Evolutionary conservation across 2,329 filamentous ascomycete species (phyloP).

Genomic region (Camptophora hylomeconis): DNA sequence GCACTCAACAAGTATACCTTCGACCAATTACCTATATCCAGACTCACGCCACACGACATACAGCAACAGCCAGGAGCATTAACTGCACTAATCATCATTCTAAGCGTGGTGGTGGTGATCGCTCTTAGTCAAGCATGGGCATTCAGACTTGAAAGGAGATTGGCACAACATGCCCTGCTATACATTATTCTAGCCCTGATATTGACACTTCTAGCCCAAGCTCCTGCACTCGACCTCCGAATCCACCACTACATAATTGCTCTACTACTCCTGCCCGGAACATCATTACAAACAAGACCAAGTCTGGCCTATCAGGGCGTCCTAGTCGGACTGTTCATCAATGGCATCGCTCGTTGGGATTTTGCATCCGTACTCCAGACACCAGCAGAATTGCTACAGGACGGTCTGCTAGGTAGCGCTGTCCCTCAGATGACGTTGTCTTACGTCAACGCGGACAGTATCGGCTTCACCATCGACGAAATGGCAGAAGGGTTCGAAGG

Average conservation of each 20-base stretch:
- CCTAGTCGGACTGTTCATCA: slow-evolving; percentile 48
- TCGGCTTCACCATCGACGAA: slow-evolving; percentile 5
- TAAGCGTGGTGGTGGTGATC: slow-evolving; percentile 37
- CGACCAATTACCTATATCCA: slow-evolving; percentile 48
- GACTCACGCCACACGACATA: slow-evolving; percentile 48
- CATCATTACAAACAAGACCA: slow-evolving; percentile 45
- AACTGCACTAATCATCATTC: slow-evolving; percentile 41
- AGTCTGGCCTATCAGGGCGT: slow-evolving; percentile 49
- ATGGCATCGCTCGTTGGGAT: slow-evolving; percentile 51
- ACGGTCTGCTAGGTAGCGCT: slow-evolving; percentile 11
- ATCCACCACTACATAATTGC: slow-evolving; percentile 53
- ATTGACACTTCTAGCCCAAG: slow-evolving; percentile 30
- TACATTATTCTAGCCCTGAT: slow-evolving; percentile 31
- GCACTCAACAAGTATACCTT: slow-evolving; percentile 52
- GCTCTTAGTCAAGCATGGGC: slow-evolving; percentile 43
- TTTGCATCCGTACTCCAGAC: slow-evolving; percentile 49
- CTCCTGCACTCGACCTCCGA: slow-evolving; percentile 46
- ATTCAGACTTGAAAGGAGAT: slow-evolving; percentile 44
- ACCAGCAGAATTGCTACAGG: slow-evolving; percentile 33
- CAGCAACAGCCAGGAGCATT: slow-evolving; percentile 47
- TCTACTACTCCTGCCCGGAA: slow-evolving; percentile 45
- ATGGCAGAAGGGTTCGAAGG: slow-evolving; percentile 7
- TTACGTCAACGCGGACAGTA: slow-evolving; percentile 3
- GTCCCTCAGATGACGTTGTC: slow-evolving; percentile 5
- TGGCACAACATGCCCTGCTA: slow-evolving; percentile 36